A percentile compares a stretch with the other conserved stretches of the same genome.
These are phyloP conservation scores for Colletotrichum coccodes DNA, from an alignment of 2,329 filamentous ascomycete genomes.

Conservation along the genomic window DNA sequence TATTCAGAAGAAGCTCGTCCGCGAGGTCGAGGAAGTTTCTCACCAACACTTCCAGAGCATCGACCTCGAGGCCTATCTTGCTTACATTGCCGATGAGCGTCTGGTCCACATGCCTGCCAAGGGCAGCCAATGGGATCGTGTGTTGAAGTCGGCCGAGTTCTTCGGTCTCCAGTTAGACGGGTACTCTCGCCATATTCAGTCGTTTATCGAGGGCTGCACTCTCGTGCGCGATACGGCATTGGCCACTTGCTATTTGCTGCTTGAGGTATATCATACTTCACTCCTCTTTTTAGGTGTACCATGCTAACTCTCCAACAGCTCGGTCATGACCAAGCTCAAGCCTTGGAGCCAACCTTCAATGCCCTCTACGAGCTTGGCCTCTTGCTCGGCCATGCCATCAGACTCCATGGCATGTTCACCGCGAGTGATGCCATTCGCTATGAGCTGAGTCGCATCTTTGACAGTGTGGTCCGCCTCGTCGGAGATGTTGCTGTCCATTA, in stretches of 20 bases:
- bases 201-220: constrained; percentile 36
- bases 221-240: constrained; percentile 42
- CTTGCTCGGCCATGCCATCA: constrained; percentile 47
- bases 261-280: constrained; percentile 43
- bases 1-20: constrained; percentile 7
- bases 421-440: constrained; percentile 43
- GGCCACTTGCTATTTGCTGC: constrained; percentile 49
- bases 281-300: accelerated
- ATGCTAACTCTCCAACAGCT: constrained; percentile 39
- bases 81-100: constrained; percentile 50
- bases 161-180: constrained; percentile 51
- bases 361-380: constrained; percentile 50
- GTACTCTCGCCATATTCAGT: constrained; percentile 46
- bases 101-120: constrained; percentile 51
- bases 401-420: constrained; percentile 47
- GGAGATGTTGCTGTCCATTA: constrained; percentile 48
- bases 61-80: constrained; percentile 40
- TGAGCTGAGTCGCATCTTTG: constrained; percentile 46
- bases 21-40: constrained; percentile 22
- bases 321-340: constrained; percentile 48
- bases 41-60: constrained; percentile 8
- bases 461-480: constrained; percentile 46
- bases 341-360: constrained; percentile 50
- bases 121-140: constrained; percentile 53
- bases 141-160: constrained; percentile 51